Evolutionary conservation across 2,329 filamentous ascomycete genomes (phyloP).

Genomic region (Pseudogymnoascus sp.): DNA sequence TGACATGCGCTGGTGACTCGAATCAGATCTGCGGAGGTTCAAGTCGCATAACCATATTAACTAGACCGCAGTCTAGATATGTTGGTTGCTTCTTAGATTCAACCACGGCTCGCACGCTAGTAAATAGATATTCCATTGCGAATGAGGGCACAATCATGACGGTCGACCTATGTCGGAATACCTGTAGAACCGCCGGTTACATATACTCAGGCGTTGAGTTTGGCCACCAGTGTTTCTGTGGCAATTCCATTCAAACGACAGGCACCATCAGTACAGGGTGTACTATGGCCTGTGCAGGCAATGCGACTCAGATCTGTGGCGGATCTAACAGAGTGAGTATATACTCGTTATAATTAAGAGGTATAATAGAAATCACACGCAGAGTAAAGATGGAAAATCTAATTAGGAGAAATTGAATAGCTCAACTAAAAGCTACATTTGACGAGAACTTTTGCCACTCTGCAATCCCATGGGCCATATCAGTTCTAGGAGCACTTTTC

Average conservation of each 20-base stretch:
- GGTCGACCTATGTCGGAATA: neutral
- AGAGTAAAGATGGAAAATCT: neutral
- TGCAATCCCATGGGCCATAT: too few species aligned
- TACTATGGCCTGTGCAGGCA: conserved; percentile 17
- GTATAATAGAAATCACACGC: neutral
- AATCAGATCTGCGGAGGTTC: conserved; percentile 12
- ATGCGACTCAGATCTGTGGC: conserved; percentile 17
- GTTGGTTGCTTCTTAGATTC: neutral
- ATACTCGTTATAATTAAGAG: neutral
- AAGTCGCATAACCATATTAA: conserved; percentile 10
- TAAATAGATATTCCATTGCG: neutral
- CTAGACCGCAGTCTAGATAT: neutral
- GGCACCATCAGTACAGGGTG: conserved; percentile 10
- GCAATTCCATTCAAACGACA: neutral
- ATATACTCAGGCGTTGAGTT: neutral
- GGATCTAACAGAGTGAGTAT: conserved; percentile 7
- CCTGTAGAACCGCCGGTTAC: neutral
- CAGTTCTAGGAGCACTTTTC: too few species aligned
- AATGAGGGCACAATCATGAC: conserved; percentile 9
- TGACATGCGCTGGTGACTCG: conserved; percentile 11
- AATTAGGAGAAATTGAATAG: neutral
- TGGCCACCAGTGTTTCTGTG: neutral
- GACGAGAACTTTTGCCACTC: too few species aligned
- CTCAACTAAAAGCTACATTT: too few species aligned
- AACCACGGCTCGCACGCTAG: neutral